Base-by-base conservation (phyloP, 306 rosid species). In the Castanea mollissima region DNA sequence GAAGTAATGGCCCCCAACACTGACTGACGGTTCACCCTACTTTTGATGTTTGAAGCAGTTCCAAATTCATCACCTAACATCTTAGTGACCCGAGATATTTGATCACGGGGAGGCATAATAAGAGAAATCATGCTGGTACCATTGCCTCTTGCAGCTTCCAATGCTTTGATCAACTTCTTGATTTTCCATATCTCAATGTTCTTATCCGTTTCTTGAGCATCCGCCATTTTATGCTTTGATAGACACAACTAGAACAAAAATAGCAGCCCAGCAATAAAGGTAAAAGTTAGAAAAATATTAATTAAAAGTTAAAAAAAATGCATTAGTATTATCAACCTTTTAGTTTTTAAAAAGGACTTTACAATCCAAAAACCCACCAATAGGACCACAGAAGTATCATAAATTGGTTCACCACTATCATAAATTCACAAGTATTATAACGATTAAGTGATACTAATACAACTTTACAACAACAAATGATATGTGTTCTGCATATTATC, bases 81-180 rank as follows among this genome's bases (percentile, higher is more conserved):
- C 72, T 68, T 68, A 2, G 72, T 68, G 27, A 68, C 72, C 13
- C 72, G 52, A 68, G 72, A 68, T 34, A 68, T 68, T 68, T 68
- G 72, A 68, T 68, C 72, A 3, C 72, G 72, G 2, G 72, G 72
- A 35, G 72, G 72, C 72, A 68, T 68, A 34, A 68, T 68, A 35
- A 68, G 72, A 68, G 72, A 68, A 34, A 68, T 68, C 72, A 68
- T 68, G 72, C 72, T 68, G 52, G 72, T 68, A 68, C 72, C 72
- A 68, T 68, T 68, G 52, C 72, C 72, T 35, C 72, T 35, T 35
- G 72, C 72, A 68, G 72, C 8, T 68, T 68, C 72, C 72, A 68
- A 38, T 35, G 72, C 72, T 68, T 68, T 68, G 6, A 68, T 68
- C 72, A 68, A 35, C 11, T 68, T 68, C 72, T 68, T 68, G 15